phyloP scores from a whole-genome alignment of 352 stramenopile genomes.

The Phytophthora citrophthora region DNA sequence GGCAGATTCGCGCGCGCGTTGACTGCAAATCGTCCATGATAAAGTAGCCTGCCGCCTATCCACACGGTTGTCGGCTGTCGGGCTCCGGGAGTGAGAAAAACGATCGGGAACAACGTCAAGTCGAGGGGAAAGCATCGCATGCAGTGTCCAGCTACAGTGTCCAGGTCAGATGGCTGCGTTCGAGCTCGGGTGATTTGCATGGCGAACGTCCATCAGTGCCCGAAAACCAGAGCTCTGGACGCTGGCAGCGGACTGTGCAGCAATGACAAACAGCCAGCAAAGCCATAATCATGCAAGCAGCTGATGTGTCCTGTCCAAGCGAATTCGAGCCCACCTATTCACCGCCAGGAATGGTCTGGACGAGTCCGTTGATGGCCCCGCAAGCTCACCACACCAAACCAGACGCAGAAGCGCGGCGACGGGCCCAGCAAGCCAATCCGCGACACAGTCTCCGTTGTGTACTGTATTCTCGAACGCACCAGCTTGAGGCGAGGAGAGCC shows the following conservation, averaged over 20 bases:
- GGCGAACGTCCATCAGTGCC: slow-evolving; percentile 10
- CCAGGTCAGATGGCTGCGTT: slow-evolving; percentile 27
- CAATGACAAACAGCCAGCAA: slow-evolving; percentile 41
- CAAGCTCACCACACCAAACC: slow-evolving; percentile 22
- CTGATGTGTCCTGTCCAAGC: slow-evolving; percentile 38
- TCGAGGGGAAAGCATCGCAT: slow-evolving; percentile 31
- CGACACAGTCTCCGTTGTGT: slow-evolving; percentile 14
- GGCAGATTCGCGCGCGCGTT: slow-evolving; percentile 25
- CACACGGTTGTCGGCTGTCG: slow-evolving; percentile 24
- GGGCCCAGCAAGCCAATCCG: slow-evolving; percentile 20
- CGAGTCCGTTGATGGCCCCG: slow-evolving; percentile 36
- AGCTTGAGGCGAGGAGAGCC: slow-evolving; percentile 34
- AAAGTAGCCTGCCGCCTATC: slow-evolving; percentile 41
- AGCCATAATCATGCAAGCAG: slow-evolving; percentile 43
- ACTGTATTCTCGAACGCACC: slow-evolving; percentile 40
- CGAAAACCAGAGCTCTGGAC: slow-evolving; percentile 7
- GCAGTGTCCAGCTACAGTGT: slow-evolving; percentile 27
- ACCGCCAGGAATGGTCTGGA: slow-evolving; percentile 34
- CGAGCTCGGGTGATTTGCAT: slow-evolving; percentile 19
- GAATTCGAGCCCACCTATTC: slow-evolving; percentile 30
- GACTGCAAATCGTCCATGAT: slow-evolving; percentile 29
- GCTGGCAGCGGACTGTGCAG: slow-evolving; percentile 19
- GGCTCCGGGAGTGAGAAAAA: slow-evolving; percentile 18
- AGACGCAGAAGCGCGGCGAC: slow-evolving; percentile 27
- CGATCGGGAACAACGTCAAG: slow-evolving; percentile 28